Conservation (phyloP, 371 early-diverging fungal genomes). For the Coemansia sp. region DNA sequence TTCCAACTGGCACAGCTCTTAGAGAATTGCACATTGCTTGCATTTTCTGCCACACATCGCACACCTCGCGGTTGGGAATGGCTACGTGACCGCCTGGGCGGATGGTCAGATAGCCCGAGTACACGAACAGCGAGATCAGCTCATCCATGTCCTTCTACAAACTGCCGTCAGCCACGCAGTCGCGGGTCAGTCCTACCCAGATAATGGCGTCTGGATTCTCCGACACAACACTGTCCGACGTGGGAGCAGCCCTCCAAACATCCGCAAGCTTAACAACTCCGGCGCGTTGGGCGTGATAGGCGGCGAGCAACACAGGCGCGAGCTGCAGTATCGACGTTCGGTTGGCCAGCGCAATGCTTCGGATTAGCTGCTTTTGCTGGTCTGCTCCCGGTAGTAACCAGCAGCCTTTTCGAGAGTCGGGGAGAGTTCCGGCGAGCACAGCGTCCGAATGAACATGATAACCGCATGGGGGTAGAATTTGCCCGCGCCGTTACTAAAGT, state of each 20-base stretch:
- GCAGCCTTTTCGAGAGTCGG: background rate
- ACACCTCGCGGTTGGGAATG: conserved; percentile 16
- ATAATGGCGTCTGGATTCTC: background rate
- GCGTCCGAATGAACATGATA: background rate
- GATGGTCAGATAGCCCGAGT: conserved; percentile 14
- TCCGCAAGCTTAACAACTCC: background rate
- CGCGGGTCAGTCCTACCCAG: background rate
- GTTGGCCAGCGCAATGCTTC: background rate
- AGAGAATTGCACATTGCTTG: too few relatives aligned
- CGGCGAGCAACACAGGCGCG: background rate
- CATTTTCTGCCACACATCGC: conserved; percentile 1
- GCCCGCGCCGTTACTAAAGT: background rate
- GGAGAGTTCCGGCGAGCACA: too few relatives aligned
- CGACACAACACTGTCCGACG: background rate
- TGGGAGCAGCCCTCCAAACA: background rate
- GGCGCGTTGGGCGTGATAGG: background rate
- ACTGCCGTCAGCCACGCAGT: background rate
- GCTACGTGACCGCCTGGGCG: background rate
- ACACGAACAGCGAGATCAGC: conserved; percentile 15
- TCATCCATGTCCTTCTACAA: background rate
- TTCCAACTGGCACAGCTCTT: too few relatives aligned
- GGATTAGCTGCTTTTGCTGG: background rate
- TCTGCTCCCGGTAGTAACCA: background rate
- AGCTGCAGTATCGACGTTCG: background rate
- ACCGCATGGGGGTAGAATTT: conserved; percentile 2